Base-by-base conservation (phyloP, 805 yeast genomes). In the Nakazawaea ambrosiae region DNA sequence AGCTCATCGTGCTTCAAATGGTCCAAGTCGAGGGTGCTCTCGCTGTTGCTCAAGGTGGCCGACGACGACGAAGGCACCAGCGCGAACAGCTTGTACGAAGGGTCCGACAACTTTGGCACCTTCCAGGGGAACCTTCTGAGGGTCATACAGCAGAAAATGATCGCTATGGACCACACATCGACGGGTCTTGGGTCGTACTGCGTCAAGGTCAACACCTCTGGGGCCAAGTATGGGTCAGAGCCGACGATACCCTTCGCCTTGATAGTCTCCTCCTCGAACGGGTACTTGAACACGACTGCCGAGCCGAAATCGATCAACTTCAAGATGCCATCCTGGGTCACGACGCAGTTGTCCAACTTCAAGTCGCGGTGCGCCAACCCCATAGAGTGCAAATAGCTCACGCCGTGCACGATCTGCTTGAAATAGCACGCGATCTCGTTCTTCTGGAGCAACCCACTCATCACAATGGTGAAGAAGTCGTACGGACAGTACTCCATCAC, bases 241-340 rank as follows among this genome's bases (percentile, higher is more conserved):
- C 98, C 98, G 10, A 90, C 95, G 17, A 90, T 73, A 12, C 97
- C 97, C 29, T 73, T 69, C 0, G 96, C 88, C 41, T 69, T 64
- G 14, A 82, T 75, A 17, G 76, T 69, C 39, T 68, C 73, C 6
- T 58, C 55, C 37, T 72, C 75, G 45, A 70, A 77, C 6, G 81
- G 79, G 50, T 78, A 79, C 43, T 78, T 70, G 63, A 86, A 88
- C 18, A 84, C 82, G 16, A 82, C 84, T 0, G 97, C 92, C 4
- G 94, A 81, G 5, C 98, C 98, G 59, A 89, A 90, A 61, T 90
- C 98, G 46, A 90, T 86, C 38, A 90, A 58, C 59, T 90, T 90
- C 36, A 90, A 66, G 10, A 85, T 72, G 2, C 97, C 97, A 18
- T 73, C 57, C 3, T 60, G 58, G 22, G 73, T 73, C 19, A 90